Conservation (phyloP, 805 yeast species). For the Suhomyces prunicola region DNA sequence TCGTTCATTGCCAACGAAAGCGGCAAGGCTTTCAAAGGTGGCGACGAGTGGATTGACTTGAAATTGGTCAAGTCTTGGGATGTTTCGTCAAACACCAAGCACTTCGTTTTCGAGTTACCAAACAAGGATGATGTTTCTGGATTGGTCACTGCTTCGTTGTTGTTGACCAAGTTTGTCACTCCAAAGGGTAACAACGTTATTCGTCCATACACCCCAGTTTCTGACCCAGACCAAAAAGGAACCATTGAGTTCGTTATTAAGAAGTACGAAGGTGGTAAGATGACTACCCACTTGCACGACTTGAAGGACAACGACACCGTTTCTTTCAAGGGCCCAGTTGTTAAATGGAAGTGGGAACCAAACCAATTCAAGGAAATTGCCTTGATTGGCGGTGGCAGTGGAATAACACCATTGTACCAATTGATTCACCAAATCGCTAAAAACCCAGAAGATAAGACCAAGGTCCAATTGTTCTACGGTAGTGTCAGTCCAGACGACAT, state of each 20-base stretch:
- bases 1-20: slow-evolving; percentile 32
- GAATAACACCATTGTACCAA: slow-evolving; percentile 95
- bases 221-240: slow-evolving; percentile 69
- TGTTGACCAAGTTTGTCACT: slow-evolving; percentile 78
- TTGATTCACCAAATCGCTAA: slow-evolving; percentile 69
- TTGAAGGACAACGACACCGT: slow-evolving; percentile 79
- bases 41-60: slow-evolving; percentile 69
- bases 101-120: slow-evolving; percentile 68
- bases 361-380: slow-evolving; percentile 78
- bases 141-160: slow-evolving; percentile 70
- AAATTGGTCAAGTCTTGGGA: slow-evolving; percentile 46
- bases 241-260: slow-evolving; percentile 77
- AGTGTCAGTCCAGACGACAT: slow-evolving; percentile 75
- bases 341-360: slow-evolving; percentile 87
- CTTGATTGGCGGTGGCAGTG: slow-evolving; percentile 93
- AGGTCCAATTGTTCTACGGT: slow-evolving; percentile 81
- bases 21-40: slow-evolving; percentile 54
- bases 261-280: slow-evolving; percentile 80
- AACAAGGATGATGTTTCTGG: slow-evolving; percentile 69
- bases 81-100: slow-evolving; percentile 61
- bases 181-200: slow-evolving; percentile 83
- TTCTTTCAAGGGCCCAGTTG: slow-evolving; percentile 90
- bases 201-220: slow-evolving; percentile 86
- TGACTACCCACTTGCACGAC: slow-evolving; percentile 67
- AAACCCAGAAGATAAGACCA: slow-evolving; percentile 86